Evolutionary conservation across 495 filamentous ascomycete genomes (phyloP).

Genomic region (Chaetomium tenue): DNA sequence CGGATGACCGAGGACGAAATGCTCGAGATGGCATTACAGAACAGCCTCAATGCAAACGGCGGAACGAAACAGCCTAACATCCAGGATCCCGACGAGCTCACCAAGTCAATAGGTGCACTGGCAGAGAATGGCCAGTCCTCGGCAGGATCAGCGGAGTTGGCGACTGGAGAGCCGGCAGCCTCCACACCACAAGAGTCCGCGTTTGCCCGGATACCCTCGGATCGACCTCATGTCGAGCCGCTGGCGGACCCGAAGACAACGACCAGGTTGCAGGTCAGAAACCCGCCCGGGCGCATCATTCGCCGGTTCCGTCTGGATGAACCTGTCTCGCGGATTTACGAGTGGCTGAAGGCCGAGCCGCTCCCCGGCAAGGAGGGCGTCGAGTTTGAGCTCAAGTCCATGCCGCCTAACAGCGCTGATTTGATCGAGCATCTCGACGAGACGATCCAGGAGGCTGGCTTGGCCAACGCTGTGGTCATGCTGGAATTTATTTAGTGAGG

Average conservation of each 20-base stretch:
- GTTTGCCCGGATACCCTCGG: constrained; percentile 66
- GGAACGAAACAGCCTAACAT: constrained; percentile 35
- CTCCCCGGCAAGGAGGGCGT: constrained; percentile 72
- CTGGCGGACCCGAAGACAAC: constrained; percentile 62
- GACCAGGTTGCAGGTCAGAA: constrained; percentile 88
- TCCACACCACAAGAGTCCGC: constrained; percentile 38
- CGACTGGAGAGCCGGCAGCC: constrained; percentile 17
- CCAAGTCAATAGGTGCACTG: constrained; percentile 49
- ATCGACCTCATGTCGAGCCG: constrained; percentile 76
- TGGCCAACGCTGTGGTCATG: constrained; percentile 91
- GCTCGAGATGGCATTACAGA: constrained; percentile 87
- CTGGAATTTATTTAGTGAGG: constrained; percentile 79
- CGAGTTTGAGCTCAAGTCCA: constrained; percentile 74
- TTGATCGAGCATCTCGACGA: constrained; percentile 69
- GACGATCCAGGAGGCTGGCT: constrained; percentile 76
- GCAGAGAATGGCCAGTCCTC: constrained; percentile 66
- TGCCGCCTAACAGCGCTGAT: constrained; percentile 69
- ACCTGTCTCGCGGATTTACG: constrained; percentile 77
- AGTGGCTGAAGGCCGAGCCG: constrained; percentile 90
- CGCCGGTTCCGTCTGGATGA: constrained; percentile 80
- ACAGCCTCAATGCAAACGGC: constrained; percentile 60
- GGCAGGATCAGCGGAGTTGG: constrained; percentile 32
- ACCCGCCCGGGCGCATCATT: constrained; percentile 76
- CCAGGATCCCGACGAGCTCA: constrained; percentile 81
- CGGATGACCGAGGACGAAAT: constrained; percentile 96